Evolutionary conservation across 768 basidiomycete species (phyloP), one percentile per base, ranked within the genome.

Genomic region (Mycena filopes): DNA sequence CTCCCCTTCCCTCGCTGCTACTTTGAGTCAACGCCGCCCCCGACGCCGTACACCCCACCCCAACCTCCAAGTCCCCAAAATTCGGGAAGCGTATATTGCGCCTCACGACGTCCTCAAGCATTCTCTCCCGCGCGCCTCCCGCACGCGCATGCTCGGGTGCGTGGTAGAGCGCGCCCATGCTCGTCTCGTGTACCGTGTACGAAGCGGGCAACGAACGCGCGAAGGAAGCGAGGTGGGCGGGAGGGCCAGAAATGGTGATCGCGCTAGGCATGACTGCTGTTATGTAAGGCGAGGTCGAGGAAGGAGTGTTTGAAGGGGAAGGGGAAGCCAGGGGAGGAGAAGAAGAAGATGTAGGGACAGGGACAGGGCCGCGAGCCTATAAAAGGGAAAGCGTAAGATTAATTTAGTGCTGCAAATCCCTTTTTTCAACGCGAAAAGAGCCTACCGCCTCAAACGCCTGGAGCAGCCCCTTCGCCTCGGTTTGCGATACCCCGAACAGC

Each of bases 231-330:
- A 90, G 75, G 48, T 81, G 55, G 63, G 86, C 82, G 3, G 88
- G 88, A 51, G 77, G 81, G 25, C 88, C 89, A 3, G 89, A 90
- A 51, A 89, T 75, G 13, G 88, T 88, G 57, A 87, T 76, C 13
- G 68, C 74, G 55, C 81, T 77, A 62, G 83, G 82, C 51, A 85
- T 77, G 61, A 87, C 76, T 11, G 86, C 84, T 1, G 87, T 88
- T 47, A 89, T 75, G 70, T 74, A 79, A 70, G 89, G 74, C 18
- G 72, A 46, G 23, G 40, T 31, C 28, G 46, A 49, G n/a, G n/a
- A n/a, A n/a, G n/a, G n/a, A n/a, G n/a, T n/a, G n/a, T n/a, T n/a
- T n/a, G n/a, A n/a, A n/a, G n/a, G n/a, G n/a, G n/a, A n/a, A n/a
- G n/a, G n/a, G n/a, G n/a, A n/a, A n/a, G n/a, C n/a, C n/a, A n/a